Percentiles rank a stretch among this genome's conserved stretches.
Conservation (phyloP, 179 eudicot species). For the Corrigiola litoralis region DNA sequence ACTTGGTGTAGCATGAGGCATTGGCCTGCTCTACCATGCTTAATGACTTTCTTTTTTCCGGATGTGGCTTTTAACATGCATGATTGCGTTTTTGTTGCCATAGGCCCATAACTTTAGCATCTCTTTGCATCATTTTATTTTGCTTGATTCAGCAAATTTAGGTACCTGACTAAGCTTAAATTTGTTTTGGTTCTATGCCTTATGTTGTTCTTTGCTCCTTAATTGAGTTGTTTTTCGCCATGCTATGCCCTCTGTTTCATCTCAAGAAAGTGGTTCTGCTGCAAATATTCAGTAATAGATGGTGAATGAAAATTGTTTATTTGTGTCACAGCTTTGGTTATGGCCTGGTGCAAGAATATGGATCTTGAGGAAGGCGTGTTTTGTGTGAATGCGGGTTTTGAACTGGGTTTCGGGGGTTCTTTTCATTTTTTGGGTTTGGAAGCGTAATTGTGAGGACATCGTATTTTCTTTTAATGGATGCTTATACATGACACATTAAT, state of each 20-base stretch:
- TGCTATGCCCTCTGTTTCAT: slow-evolving; percentile 17
- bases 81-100: background rate
- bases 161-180: background rate
- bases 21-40: no score
- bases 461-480: slow-evolving; percentile 8
- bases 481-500: slow-evolving; percentile 5
- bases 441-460: slow-evolving; percentile 21
- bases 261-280: slow-evolving; percentile 28
- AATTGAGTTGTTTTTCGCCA: slow-evolving; percentile 11
- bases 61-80: background rate
- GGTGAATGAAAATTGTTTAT: slow-evolving; percentile 42
- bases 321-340: slow-evolving; percentile 74
- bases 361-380: slow-evolving; percentile 71
- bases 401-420: slow-evolving; percentile 45
- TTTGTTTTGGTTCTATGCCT: background rate
- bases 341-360: slow-evolving; percentile 81
- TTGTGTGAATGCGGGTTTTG: slow-evolving; percentile 40
- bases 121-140: background rate
- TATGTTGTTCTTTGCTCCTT: background rate
- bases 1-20: no score
- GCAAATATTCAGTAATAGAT: slow-evolving; percentile 13
- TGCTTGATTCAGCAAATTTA: background rate
- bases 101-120: background rate
- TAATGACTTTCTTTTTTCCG: no score
- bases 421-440: slow-evolving; percentile 32